Base-by-base conservation (phyloP, 768 basidiomycete genomes). In the Russula vinacea region DNA sequence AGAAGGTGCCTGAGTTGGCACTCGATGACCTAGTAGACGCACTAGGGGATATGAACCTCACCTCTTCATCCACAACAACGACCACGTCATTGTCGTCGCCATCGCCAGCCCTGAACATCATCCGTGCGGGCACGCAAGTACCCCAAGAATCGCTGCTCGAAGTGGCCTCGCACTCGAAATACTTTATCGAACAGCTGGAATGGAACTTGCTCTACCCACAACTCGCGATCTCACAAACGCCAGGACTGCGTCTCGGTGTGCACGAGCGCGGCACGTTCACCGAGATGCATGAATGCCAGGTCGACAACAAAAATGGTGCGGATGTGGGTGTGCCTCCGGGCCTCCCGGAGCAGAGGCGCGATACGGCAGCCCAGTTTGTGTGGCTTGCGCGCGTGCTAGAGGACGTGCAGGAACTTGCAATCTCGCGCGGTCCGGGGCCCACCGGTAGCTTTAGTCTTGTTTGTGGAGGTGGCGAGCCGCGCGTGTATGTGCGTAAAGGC, bases 151-250 rank as follows among this genome's bases (percentile, higher is more conserved):
- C 58, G 42, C 54, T 67, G 59, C 66, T 77, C 58, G 78, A 78
- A 55, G 64, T 79, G 40, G 71, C 72, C 49, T 78, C 79, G 47
- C 62, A 69, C 22, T 67, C 72, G 29, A 13, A 33, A 37, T 54
- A 54, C 17, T 65, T 42, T 55, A 50, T 73, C n/a, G 68, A 72
- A 0, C 37, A 50, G 4, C 76, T 77, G 63, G n/a, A 86, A 68
- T 89, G 87, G 87, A 75, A 70, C 32, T 84, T 88, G 14, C 74
- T 77, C 1, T 89, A 84, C 71, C 82, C 84, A 0, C 88, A 90
- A 70, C 74, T 90, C 14, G 86, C 81, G 71, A 79, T 91, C 59
- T 88, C n/a, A n/a, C n/a, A n/a, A n/a, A n/a, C n/a, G n/a, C n/a
- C 89, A 2, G 80, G 83, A 68, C 78, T 85, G 62, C 85, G 82